These are phyloP conservation scores for Moniliophthora roreri DNA, from an alignment of 1,284 basidiomycete species.

Conservation along the genomic window DNA sequence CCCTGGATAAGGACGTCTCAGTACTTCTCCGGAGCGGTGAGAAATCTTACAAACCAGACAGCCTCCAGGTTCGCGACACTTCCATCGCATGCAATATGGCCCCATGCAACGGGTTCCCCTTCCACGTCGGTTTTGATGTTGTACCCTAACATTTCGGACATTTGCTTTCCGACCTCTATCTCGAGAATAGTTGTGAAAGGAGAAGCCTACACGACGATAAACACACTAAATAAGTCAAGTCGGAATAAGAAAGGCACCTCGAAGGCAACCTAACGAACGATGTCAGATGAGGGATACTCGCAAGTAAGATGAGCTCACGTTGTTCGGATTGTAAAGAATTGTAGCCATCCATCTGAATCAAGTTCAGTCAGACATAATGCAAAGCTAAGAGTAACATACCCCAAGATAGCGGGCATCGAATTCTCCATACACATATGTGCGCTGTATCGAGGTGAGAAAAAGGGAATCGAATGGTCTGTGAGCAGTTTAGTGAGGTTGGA, in stretches of 20 bases:
- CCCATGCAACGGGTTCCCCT: neutral
- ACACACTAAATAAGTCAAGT: neutral
- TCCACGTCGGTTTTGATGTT: neutral
- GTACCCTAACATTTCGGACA: neutral
- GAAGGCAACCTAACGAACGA: neutral
- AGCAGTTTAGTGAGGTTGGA: neutral
- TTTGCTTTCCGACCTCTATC: neutral
- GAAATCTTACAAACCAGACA: neutral
- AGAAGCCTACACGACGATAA: neutral
- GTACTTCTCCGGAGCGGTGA: neutral
- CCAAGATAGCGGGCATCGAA: neutral
- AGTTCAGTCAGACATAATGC: neutral
- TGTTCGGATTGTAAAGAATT: neutral
- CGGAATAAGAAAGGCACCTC: neutral
- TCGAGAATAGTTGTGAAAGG: neutral
- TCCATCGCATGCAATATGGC: neutral
- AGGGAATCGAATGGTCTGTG: neutral
- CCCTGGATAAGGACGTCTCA: neutral
- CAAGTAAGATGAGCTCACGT: neutral
- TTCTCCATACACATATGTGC: conserved; percentile 1
- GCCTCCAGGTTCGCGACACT: neutral
- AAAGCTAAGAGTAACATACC: neutral
- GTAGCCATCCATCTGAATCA: neutral
- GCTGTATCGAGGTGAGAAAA: neutral
- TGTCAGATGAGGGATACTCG: neutral